phyloP scores from a whole-genome alignment of 768 basidiomycete genomes.

The Podaxis rugospora region DNA sequence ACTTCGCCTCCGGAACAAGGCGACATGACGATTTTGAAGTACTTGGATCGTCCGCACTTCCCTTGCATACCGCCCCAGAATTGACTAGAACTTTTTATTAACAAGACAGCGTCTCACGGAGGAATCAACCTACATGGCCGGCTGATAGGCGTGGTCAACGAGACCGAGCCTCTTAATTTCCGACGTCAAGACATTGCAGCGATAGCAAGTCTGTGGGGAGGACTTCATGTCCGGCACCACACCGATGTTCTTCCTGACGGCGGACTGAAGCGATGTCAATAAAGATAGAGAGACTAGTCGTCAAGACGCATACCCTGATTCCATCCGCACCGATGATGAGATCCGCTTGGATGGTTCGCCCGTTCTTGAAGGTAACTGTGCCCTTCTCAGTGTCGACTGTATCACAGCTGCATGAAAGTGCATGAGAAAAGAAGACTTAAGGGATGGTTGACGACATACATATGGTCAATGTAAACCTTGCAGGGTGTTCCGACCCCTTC shows the following conservation, averaged over 20 bases:
- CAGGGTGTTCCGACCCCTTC: conserved; percentile 24
- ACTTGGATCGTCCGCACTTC: conserved; percentile 25
- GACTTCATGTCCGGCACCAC: conserved; percentile 24
- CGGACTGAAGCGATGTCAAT: conserved; percentile 16
- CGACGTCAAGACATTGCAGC: conserved; percentile 25
- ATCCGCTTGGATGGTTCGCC: conserved; percentile 21
- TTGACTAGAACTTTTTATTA: conserved; percentile 17
- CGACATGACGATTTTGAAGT: conserved; percentile 31
- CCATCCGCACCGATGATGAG: conserved; percentile 30
- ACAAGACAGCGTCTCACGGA: neutral
- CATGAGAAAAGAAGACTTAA: neutral
- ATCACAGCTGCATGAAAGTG: conserved; percentile 17
- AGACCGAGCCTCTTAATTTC: conserved; percentile 25
- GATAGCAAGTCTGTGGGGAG: conserved; percentile 28
- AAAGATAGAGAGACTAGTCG: neutral
- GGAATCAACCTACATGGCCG: conserved; percentile 22
- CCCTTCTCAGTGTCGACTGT: conserved; percentile 19
- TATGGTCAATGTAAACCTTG: conserved; percentile 21
- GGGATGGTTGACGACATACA: conserved; percentile 12
- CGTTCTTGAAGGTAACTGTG: conserved; percentile 23
- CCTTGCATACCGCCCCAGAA: conserved; percentile 28
- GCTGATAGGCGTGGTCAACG: conserved; percentile 24
- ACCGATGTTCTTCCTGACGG: conserved; percentile 21
- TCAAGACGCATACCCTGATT: conserved; percentile 21
- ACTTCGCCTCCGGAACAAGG: conserved; percentile 26